Base-by-base conservation (phyloP, 2,329 filamentous ascomycete species). In the Aureobasidium sp. region DNA sequence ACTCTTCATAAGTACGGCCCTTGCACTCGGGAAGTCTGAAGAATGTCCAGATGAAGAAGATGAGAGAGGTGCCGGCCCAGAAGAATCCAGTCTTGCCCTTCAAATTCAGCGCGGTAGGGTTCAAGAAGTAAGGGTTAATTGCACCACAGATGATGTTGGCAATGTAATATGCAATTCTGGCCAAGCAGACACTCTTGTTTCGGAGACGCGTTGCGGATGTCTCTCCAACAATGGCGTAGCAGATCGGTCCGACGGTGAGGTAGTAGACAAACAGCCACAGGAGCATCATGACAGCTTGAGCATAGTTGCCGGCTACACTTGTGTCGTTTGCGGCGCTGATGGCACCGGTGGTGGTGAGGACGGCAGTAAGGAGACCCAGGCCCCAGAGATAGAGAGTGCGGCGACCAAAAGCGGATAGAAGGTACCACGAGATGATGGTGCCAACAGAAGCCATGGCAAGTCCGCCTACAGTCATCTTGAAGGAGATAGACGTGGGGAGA, bases 1-100 rank as follows among this genome's bases (percentile, higher is more conserved):
- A 64, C 67, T 78, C 75, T 58, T 77, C 75, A 62, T 72, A 77
- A 31, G 76, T 76, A 36, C 75, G 63, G 0, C 71, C 75, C 59
- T 72, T 74, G 48, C 74, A 77, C 65, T 77, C 76, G 5, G 76
- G 75, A 1, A 76, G 67, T 34, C 73, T 67, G 29, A 75, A 72
- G 62, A 68, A 76, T 1, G 71, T 68, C 74, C 75, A 76, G 0
- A 73, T 37, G 8, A 77, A 62, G 41, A 70, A 71, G 0, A 75
- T 61, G 2, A 70, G 56, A 11, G 70, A 69, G 3, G 76, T 63
- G 0, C 73, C 74, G 8, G 72, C 74, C 62, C 73, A 77, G 65
- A 77, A 74, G 67, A 78, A 77, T 0, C 74, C 76, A 29, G 77
- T 70, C 63, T 77, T 77, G 31, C 75, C 75, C 27, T 71, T 64